phyloP scores from a whole-genome alignment of 768 basidiomycete genomes.

The Amanita rubescens region DNA sequence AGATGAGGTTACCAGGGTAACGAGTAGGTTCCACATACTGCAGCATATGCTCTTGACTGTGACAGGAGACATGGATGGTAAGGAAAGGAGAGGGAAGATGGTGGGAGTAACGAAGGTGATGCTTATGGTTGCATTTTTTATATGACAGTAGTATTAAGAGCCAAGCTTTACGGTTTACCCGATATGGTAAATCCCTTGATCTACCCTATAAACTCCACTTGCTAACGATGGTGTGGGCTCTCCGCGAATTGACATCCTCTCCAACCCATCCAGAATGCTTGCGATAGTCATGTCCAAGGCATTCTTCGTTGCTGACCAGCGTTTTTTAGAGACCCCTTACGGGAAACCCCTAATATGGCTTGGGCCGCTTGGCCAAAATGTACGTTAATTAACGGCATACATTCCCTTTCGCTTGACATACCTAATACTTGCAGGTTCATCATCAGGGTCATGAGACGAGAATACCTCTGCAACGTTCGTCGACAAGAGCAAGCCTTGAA shows the following conservation, averaged over 20 bases:
- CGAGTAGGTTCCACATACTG: conserved; percentile 37
- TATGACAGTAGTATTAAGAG: background rate
- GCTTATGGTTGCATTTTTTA: background rate
- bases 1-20: background rate
- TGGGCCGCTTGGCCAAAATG: too few species aligned
- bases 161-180: background rate
- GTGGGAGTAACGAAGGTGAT: background rate
- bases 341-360: too few species aligned
- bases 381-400: too few species aligned
- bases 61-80: background rate
- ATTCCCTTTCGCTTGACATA: background rate
- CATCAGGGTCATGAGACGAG: conserved; percentile 25
- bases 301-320: too few species aligned
- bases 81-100: background rate
- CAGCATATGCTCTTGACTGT: conserved; percentile 77
- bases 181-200: background rate
- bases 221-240: too few species aligned
- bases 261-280: background rate
- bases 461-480: conserved; percentile 40
- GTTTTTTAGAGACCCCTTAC: too few species aligned
- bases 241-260: too few species aligned
- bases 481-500: conserved; percentile 39
- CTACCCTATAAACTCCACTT: background rate
- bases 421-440: background rate
- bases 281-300: too few species aligned